These are phyloP conservation scores for Lasiosphaeris hirsuta DNA, from an alignment of 495 filamentous ascomycete genomes.

Conservation along the genomic window DNA sequence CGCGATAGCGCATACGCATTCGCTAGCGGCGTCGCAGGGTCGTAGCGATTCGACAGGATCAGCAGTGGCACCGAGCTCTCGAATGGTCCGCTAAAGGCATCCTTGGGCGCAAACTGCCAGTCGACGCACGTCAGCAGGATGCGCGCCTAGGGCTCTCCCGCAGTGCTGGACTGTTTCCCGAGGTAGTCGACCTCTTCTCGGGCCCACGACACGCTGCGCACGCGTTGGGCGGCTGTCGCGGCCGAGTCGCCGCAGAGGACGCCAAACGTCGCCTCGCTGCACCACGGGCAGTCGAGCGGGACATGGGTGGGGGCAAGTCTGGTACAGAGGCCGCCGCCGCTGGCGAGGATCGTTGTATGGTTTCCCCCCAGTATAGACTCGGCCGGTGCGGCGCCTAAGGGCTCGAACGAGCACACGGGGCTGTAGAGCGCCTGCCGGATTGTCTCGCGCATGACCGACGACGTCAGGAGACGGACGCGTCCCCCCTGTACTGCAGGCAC, in stretches of 20 bases:
- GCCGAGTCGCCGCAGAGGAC: conserved; percentile 57
- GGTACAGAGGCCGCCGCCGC: conserved; percentile 1
- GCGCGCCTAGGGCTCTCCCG: conserved; percentile 56
- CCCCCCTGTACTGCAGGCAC: conserved; percentile 18
- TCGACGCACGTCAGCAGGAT: conserved; percentile 50
- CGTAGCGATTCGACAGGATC: conserved; percentile 27
- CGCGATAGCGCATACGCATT: conserved; percentile 28
- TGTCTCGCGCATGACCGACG: conserved; percentile 41
- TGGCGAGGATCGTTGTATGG: background rate
- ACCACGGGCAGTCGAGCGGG: background rate
- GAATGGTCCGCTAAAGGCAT: conserved; percentile 30
- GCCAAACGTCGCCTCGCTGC: conserved; percentile 22
- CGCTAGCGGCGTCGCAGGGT: conserved; percentile 33
- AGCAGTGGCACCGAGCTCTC: conserved; percentile 27
- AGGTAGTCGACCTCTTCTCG: conserved; percentile 36
- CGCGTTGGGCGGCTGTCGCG: conserved; percentile 19
- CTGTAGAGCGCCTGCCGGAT: conserved; percentile 32
- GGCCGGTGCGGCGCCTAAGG: conserved; percentile 34
- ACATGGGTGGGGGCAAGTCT: background rate
- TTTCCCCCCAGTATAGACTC: conserved; percentile 13
- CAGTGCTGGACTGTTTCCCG: conserved; percentile 38
- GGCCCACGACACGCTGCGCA: conserved; percentile 35
- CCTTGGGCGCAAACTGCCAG: conserved; percentile 39
- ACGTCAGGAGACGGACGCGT: conserved; percentile 33
- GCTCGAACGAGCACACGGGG: conserved; percentile 21